A percentile compares a stretch with the other conserved stretches of the same genome.
phyloP scores from a whole-genome alignment of 2,329 filamentous ascomycete species.

The Alternaria dauci region DNA sequence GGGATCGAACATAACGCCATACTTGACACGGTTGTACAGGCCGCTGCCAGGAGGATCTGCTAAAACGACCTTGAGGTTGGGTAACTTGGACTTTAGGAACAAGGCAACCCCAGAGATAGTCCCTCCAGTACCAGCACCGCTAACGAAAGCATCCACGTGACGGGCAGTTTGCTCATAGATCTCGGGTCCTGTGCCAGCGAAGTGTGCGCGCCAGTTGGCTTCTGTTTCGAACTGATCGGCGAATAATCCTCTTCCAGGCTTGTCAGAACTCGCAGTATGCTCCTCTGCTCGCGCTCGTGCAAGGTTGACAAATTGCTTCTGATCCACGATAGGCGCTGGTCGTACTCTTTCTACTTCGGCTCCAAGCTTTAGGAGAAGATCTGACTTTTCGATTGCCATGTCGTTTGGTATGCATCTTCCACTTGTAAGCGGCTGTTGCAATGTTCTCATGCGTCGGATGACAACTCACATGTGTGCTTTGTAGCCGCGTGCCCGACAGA shows the following conservation, averaged over 20 bases:
- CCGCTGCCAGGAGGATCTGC: constrained; percentile 96
- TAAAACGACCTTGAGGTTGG: constrained; percentile 74
- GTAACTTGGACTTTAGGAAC: constrained; percentile 79
- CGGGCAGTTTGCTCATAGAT: constrained; percentile 82
- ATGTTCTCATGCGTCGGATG: not conserved
- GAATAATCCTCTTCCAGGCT: constrained; percentile 83
- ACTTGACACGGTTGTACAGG: constrained; percentile 87
- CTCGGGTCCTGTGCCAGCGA: constrained; percentile 84
- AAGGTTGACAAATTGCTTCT: constrained; percentile 92
- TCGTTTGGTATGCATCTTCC: constrained; percentile 89
- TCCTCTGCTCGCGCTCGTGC: constrained; percentile 78
- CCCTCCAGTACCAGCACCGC: constrained; percentile 92
- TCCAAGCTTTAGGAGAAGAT: constrained; percentile 86
- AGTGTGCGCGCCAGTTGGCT: constrained; percentile 89
- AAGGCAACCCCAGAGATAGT: constrained; percentile 88
- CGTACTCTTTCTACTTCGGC: constrained; percentile 91
- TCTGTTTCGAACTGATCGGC: constrained; percentile 95
- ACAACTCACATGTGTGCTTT: constrained; percentile 78
- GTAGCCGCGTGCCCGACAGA: constrained; percentile 89
- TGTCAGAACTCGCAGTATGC: constrained; percentile 68
- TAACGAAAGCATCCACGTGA: constrained; percentile 83
- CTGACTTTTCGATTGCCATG: constrained; percentile 86
- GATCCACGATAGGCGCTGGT: constrained; percentile 92
- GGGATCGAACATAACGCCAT: constrained; percentile 93
- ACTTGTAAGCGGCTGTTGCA: constrained; percentile 12